phyloP scores from a whole-genome alignment of 345 rosid species.

The Gynandropsis gynandra region DNA sequence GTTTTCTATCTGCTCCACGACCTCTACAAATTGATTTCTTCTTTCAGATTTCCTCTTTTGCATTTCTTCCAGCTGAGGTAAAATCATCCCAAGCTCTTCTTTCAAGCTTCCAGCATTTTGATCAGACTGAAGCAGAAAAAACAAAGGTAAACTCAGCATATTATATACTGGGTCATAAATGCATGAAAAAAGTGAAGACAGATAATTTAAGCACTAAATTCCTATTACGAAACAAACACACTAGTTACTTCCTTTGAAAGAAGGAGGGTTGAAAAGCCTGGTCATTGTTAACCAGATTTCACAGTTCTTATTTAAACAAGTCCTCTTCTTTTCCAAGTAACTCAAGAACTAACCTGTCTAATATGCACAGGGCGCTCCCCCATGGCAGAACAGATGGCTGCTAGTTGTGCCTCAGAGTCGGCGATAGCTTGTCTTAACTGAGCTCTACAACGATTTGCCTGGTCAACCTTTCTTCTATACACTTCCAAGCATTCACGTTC shows the following conservation, averaged over 20 bases:
- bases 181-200: background rate
- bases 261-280: background rate
- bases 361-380: slow-evolving; percentile 87
- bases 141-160: background rate
- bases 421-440: slow-evolving; percentile 83
- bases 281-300: background rate
- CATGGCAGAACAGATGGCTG: slow-evolving; percentile 74
- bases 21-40: slow-evolving; percentile 67
- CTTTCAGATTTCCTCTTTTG: slow-evolving; percentile 64
- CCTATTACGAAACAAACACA: background rate
- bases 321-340: background rate
- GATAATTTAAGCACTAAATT: background rate
- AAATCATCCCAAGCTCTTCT: slow-evolving; percentile 61
- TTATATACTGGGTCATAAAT: background rate
- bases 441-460: slow-evolving; percentile 77
- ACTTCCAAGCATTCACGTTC: slow-evolving; percentile 89
- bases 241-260: background rate
- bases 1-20: slow-evolving; percentile 42
- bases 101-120: slow-evolving; percentile 73
- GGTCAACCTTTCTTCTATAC: slow-evolving; percentile 81
- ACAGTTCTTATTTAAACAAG: background rate
- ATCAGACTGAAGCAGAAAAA: slow-evolving; percentile 47
- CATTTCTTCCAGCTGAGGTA: slow-evolving; percentile 92
- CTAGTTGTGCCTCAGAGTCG: slow-evolving; percentile 86
- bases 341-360: slow-evolving; percentile 53